Evolutionary conservation across 2,329 filamentous ascomycete species (phyloP).

Genomic region (Venturia aucupariae): DNA sequence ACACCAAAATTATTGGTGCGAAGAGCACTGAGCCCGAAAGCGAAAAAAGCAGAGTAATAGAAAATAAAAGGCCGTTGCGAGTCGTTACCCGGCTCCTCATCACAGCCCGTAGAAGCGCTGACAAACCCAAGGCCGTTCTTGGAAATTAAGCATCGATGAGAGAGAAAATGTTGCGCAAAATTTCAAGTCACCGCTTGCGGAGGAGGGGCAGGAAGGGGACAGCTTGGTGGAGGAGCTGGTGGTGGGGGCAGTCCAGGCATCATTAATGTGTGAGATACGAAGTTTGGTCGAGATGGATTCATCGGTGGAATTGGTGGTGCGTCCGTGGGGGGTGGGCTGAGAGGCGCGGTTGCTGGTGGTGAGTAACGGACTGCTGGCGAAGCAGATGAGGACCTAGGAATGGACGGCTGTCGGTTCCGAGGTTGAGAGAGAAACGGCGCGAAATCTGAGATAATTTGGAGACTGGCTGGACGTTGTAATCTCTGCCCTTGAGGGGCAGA

Average conservation of each 20-base stretch:
- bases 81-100: conserved; percentile 2
- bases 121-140: neutral
- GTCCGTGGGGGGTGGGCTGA: conserved; percentile 19
- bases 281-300: conserved; percentile 15
- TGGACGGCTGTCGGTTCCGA: neutral
- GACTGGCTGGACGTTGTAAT: conserved; percentile 34
- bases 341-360: conserved; percentile 23
- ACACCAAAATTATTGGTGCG: neutral
- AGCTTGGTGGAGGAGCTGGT: conserved; percentile 36
- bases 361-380: conserved; percentile 16
- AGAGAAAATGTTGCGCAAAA: neutral
- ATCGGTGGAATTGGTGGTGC: conserved; percentile 19
- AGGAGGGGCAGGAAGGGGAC: conserved; percentile 25
- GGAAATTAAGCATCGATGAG: neutral
- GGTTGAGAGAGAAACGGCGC: conserved; percentile 33
- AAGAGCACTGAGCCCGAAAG: neutral
- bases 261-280: conserved; percentile 25
- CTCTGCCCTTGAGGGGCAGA: conserved; percentile 15
- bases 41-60: neutral
- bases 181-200: neutral
- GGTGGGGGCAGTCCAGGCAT: conserved; percentile 34
- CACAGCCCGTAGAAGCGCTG: neutral
- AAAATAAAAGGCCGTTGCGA: neutral
- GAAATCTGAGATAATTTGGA: conserved; percentile 34
- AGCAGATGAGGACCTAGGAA: neutral